Evolutionary conservation across 768 basidiomycete species (phyloP).

Genomic region (Xerocomellus amylosporus): DNA sequence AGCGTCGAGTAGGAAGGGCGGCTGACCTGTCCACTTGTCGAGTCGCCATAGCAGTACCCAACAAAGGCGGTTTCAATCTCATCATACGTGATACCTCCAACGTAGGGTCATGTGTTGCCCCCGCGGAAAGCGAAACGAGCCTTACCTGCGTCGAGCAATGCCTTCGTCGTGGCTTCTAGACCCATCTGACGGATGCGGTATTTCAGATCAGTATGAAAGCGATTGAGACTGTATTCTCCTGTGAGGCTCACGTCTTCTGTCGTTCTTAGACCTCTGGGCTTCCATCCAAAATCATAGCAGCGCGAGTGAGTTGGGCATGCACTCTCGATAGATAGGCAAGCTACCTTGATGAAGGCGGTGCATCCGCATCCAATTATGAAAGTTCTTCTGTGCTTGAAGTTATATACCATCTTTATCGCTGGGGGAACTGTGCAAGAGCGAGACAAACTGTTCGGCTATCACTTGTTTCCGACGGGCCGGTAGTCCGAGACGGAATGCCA

Average conservation of each 20-base stretch:
- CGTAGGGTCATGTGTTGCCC: neutral
- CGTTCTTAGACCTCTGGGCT: slow-evolving; percentile 65
- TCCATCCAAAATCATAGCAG: slow-evolving; percentile 2
- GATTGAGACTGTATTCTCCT: too few relatives aligned
- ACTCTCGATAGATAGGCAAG: neutral
- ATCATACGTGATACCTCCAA: slow-evolving; percentile 78
- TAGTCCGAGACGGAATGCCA: too few relatives aligned
- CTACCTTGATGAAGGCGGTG: slow-evolving; percentile 21
- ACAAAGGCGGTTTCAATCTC: slow-evolving; percentile 68
- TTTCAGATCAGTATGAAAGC: neutral
- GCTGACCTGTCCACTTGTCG: slow-evolving; percentile 68
- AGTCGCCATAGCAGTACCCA: slow-evolving; percentile 79
- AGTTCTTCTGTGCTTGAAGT: slow-evolving; percentile 7
- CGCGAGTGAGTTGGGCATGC: neutral
- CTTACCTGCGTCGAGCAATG: slow-evolving; percentile 77
- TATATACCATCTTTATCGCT: slow-evolving; percentile 1
- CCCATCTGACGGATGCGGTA: slow-evolving; percentile 58
- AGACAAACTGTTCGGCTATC: neutral
- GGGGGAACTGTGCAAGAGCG: neutral
- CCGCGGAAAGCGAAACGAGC: neutral
- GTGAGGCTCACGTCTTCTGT: slow-evolving; percentile 62
- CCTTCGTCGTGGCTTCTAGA: slow-evolving; percentile 83
- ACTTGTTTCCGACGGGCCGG: neutral
- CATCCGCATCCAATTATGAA: slow-evolving; percentile 22
- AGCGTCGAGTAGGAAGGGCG: neutral